These are phyloP conservation scores for Rhizopogon vesiculosus DNA, from an alignment of 768 basidiomycete species.

Conservation along the genomic window DNA sequence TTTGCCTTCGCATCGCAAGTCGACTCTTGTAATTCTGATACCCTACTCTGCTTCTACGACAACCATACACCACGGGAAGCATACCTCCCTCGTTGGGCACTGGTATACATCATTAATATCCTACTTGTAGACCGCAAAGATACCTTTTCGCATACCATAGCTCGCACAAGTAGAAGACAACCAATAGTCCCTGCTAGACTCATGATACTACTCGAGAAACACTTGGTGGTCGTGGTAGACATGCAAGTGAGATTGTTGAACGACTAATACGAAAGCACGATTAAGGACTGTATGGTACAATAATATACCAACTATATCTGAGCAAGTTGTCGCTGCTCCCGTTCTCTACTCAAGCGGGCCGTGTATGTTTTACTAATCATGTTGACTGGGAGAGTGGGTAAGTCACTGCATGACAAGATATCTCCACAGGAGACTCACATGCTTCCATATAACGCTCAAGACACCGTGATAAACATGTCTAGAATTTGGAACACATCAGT, in stretches of 20 bases:
- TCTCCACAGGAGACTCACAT: constrained; percentile 42
- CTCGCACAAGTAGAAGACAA: background rate
- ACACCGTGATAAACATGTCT: constrained; percentile 76
- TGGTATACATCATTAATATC: background rate
- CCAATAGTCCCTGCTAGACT: background rate
- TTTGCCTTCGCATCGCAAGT: background rate
- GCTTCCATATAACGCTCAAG: constrained; percentile 83
- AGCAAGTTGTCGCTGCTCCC: constrained; percentile 16
- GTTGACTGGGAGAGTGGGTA: constrained; percentile 48
- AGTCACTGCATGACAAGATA: constrained; percentile 10
- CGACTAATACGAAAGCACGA: background rate
- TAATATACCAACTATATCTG: background rate
- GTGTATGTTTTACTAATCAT: constrained; percentile 71
- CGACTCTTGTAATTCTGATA: background rate
- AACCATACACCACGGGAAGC: background rate
- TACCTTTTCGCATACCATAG: background rate
- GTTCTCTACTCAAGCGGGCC: constrained; percentile 51
- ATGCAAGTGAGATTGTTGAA: background rate
- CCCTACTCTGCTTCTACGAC: background rate
- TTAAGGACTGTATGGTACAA: background rate
- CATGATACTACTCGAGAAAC: background rate
- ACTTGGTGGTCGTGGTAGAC: background rate
- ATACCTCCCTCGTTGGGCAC: background rate
- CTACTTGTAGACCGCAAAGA: background rate
- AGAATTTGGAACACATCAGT: background rate